Percentiles rank a stretch among this genome's conserved stretches.
These are phyloP conservation scores for Pyrenochaeta sp. DNA, from an alignment of 2,329 filamentous ascomycete species.

Conservation along the genomic window DNA sequence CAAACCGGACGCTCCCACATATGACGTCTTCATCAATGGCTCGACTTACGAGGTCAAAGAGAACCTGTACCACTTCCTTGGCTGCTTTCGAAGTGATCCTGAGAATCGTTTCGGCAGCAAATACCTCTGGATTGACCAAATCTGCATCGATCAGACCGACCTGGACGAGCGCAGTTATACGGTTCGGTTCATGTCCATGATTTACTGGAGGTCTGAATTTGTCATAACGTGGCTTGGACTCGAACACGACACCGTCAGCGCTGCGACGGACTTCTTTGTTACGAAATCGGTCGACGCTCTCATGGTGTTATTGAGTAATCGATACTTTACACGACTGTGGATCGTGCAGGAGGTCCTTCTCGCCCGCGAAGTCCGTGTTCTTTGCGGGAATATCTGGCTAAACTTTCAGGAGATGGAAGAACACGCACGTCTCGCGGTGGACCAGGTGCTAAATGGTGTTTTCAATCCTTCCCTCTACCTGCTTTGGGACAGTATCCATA, in stretches of 20 bases:
- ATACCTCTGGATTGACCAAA: slow-evolving; percentile 2
- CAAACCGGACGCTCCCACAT: neutral
- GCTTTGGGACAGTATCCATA: neutral
- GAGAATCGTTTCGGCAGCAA: neutral
- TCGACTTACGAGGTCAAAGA: neutral
- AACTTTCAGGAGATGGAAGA: neutral
- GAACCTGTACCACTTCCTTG: neutral
- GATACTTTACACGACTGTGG: slow-evolving; percentile 2
- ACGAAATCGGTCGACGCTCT: neutral
- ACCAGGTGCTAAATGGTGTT: neutral
- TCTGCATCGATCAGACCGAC: slow-evolving; percentile 2
- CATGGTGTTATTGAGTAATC: neutral
- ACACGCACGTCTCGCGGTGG: neutral
- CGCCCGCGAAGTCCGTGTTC: slow-evolving; percentile 1
- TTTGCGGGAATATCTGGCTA: neutral
- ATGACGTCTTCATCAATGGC: neutral
- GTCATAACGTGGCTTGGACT: slow-evolving; percentile 4
- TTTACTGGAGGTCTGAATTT: neutral
- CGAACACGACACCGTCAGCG: neutral
- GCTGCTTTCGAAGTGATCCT: neutral
- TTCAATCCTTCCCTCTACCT: neutral
- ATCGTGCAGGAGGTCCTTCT: slow-evolving; percentile 3
- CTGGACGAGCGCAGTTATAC: neutral
- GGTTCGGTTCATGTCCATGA: neutral
- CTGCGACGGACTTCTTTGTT: neutral